Evolutionary conservation across 148 eudicot species (phyloP), one percentile per base, ranked within the genome.

Genomic region (Cornus controversa): DNA sequence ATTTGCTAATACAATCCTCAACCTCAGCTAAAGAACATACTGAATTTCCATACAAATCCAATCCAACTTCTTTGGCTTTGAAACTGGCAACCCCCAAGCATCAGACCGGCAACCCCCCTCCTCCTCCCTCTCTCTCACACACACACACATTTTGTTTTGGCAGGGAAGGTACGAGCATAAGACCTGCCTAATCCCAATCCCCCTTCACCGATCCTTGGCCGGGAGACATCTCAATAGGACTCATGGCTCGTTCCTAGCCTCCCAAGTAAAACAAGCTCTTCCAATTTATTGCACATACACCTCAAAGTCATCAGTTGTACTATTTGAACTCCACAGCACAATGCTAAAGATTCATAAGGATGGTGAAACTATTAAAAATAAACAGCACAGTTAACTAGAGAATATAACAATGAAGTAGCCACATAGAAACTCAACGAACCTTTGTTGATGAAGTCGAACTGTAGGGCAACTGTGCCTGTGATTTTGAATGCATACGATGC

Each of bases 401-500:
- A 40, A 6, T 40, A 40, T 9, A 4, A 40, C 5, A 40, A 40
- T 40, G 45, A 40, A 40, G 45, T 6, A 40, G 8, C 45, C 45
- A 31, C 34, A 9, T 40, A 40, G 10, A 40, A 40, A 0, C 3
- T 40, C 8, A 40, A 40, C 45, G 45, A 6, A 40, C 45, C 45
- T 89, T 85, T 25, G 86, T 47, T 68, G 90, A 77, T 60, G 84
- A 83, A 75, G 85, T 77, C 47, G 91, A 81, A 82, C 66, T 70
- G 73, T 76, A 77, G 53, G 85, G 89, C 20, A 69, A 69, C 66
- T 67, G 86, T 42, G 88, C 79, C 67, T 82, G 90, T 22, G 83
- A 81, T 82, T 85, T 87, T 26, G 83, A 87, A 77, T 77, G 85
- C 47, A 54, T 64, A 22, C 97, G 97, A 76, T 93, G 99, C 77